phyloP scores from a whole-genome alignment of 306 rosid species.

The Lathyrus oleraceus region DNA sequence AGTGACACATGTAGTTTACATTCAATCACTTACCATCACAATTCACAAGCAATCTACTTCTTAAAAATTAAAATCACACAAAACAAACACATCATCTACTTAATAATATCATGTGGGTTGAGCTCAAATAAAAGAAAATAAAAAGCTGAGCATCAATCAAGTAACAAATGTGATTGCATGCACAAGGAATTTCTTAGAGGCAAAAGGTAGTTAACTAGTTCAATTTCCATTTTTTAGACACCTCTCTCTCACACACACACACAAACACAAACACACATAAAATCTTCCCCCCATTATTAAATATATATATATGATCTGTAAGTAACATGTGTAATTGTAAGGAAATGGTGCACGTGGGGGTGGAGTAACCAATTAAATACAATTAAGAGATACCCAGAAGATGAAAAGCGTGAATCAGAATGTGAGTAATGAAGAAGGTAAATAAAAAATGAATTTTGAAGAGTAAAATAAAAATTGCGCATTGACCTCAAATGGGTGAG shows the following conservation, averaged over 20 bases:
- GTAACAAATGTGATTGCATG: slow-evolving; percentile 24
- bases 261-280: no score
- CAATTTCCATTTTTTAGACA: no score
- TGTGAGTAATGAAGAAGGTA: not conserved
- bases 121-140: not conserved
- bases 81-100: slow-evolving; percentile 10
- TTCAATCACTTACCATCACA: slow-evolving; percentile 3
- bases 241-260: not conserved
- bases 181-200: not conserved
- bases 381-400: slow-evolving; percentile 33
- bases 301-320: not conserved
- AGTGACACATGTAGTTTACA: not conserved
- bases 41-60: slow-evolving; percentile 12
- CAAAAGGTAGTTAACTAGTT: no score
- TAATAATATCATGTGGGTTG: not conserved
- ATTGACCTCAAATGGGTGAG: not conserved
- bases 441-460: slow-evolving; percentile 21
- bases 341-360: no score
- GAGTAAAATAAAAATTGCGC: not conserved
- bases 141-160: slow-evolving; percentile 13
- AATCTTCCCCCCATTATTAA: not conserved
- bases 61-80: slow-evolving; percentile 9
- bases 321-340: no score
- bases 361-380: not conserved
- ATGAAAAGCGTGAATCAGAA: not conserved